These are phyloP conservation scores for Tylopilus rubrobrunneus DNA, from an alignment of 768 basidiomycete species.

Conservation along the genomic window DNA sequence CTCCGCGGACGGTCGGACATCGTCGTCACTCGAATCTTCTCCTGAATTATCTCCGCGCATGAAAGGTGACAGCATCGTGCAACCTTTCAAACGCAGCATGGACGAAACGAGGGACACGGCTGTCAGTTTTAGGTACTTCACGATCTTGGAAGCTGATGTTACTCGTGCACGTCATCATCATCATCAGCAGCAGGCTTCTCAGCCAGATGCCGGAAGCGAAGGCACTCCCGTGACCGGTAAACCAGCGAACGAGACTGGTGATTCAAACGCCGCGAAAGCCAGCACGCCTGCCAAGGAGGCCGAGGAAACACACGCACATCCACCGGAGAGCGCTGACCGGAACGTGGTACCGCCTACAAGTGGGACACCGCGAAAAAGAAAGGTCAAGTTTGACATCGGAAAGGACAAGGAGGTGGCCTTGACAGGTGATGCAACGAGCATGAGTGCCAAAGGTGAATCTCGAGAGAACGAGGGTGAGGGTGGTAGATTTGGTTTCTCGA, in stretches of 20 bases:
- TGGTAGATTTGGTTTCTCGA: background rate
- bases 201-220: slow-evolving; percentile 9
- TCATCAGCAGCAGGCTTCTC: slow-evolving; percentile 4
- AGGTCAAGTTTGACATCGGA: slow-evolving; percentile 68
- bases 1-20: slow-evolving; percentile 13
- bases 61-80: slow-evolving; percentile 25
- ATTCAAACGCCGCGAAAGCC: slow-evolving; percentile 12
- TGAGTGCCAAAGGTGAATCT: slow-evolving; percentile 31
- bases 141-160: slow-evolving; percentile 41
- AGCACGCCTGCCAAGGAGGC: slow-evolving; percentile 7
- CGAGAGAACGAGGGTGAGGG: slow-evolving; percentile 45
- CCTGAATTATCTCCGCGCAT: slow-evolving; percentile 19
- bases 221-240: slow-evolving; percentile 4
- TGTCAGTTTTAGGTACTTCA: slow-evolving; percentile 45
- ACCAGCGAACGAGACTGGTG: slow-evolving; percentile 7
- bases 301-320: slow-evolving; percentile 10
- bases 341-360: slow-evolving; percentile 26
- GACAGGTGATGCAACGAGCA: slow-evolving; percentile 39
- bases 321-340: slow-evolving; percentile 17
- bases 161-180: slow-evolving; percentile 22
- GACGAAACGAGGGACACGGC: slow-evolving; percentile 42
- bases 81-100: slow-evolving; percentile 46
- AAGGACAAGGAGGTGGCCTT: slow-evolving; percentile 33
- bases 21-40: slow-evolving; percentile 20
- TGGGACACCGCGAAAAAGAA: slow-evolving; percentile 47